Conservation (phyloP, 2,329 filamentous ascomycete genomes). For the Calonectria honghensis region DNA sequence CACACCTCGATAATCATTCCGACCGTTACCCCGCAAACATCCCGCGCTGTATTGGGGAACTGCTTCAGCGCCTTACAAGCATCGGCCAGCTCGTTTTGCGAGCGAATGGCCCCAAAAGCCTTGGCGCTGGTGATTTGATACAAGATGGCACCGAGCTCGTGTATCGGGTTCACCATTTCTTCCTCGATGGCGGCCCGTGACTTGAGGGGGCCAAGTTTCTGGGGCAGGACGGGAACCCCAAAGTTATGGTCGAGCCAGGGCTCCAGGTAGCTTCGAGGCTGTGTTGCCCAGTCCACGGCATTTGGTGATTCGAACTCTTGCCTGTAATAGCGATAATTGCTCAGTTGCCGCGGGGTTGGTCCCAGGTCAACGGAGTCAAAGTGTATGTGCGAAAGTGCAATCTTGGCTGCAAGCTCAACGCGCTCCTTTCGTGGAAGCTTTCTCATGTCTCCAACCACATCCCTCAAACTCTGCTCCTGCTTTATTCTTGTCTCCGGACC, state of each 20-base stretch:
- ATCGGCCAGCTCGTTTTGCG: background rate
- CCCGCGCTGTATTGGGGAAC: background rate
- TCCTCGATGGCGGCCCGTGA: background rate
- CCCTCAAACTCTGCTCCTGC: background rate
- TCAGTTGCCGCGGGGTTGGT: background rate
- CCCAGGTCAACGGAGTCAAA: background rate
- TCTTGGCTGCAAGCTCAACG: background rate
- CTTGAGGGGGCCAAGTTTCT: background rate
- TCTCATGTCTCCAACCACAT: background rate
- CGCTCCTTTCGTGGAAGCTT: background rate
- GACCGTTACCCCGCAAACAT: background rate
- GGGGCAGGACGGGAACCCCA: background rate
- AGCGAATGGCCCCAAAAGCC: background rate
- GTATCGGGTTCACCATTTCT: background rate
- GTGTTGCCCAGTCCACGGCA: background rate
- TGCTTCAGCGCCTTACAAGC: background rate
- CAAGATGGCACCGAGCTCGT: background rate
- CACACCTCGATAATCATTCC: background rate
- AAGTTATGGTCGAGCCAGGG: background rate
- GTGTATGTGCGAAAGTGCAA: background rate
- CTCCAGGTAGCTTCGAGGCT: background rate
- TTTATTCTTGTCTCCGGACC: background rate
- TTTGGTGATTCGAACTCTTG: background rate
- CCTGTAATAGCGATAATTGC: background rate
- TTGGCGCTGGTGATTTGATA: constrained; percentile 1